A percentile compares a stretch with the other conserved stretches of the same genome.
phyloP scores from a whole-genome alignment of 1,284 basidiomycete genomes.

The Ustilago curta region DNA sequence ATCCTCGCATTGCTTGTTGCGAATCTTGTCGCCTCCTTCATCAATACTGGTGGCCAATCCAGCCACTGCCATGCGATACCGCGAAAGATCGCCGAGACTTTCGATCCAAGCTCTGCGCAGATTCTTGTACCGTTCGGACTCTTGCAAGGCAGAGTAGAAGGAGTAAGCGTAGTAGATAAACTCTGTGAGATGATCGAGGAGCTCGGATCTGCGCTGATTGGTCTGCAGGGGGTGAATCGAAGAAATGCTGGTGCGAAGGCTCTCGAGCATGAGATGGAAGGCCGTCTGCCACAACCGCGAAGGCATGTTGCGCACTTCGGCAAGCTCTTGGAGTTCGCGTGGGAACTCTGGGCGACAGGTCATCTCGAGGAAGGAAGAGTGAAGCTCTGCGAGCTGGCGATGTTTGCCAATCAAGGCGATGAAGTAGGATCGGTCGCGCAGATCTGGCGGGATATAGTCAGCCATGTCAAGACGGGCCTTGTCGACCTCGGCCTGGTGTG shows the following conservation, averaged over 20 bases:
- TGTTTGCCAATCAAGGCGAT: slow-evolving; percentile 47
- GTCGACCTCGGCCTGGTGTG: slow-evolving; percentile 41
- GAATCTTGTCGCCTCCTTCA: slow-evolving; percentile 70
- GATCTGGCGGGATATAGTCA: slow-evolving; percentile 32
- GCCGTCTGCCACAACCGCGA: slow-evolving; percentile 90
- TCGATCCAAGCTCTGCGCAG: slow-evolving; percentile 92
- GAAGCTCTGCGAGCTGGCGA: slow-evolving; percentile 83
- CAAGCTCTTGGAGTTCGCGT: slow-evolving; percentile 85
- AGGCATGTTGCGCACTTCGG: slow-evolving; percentile 93
- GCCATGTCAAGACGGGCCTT: slow-evolving; percentile 23
- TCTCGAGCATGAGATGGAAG: slow-evolving; percentile 89
- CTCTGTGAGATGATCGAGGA: slow-evolving; percentile 81
- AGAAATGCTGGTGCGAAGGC: slow-evolving; percentile 81
- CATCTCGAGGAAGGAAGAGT: slow-evolving; percentile 86
- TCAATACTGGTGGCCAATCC: slow-evolving; percentile 67
- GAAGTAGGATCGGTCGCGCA: slow-evolving; percentile 54
- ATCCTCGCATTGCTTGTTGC: slow-evolving; percentile 20
- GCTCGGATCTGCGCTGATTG: slow-evolving; percentile 40
- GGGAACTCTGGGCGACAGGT: slow-evolving; percentile 88
- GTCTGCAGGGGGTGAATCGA: slow-evolving; percentile 69
- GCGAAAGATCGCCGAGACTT: slow-evolving; percentile 91
- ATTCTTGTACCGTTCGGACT: slow-evolving; percentile 78
- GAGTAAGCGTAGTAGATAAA: slow-evolving; percentile 95
- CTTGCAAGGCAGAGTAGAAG: slow-evolving; percentile 89
- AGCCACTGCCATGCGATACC: slow-evolving; percentile 93